Base-by-base conservation (phyloP, 164 flowering plant species). In the Magnolia kwangsiensis region DNA sequence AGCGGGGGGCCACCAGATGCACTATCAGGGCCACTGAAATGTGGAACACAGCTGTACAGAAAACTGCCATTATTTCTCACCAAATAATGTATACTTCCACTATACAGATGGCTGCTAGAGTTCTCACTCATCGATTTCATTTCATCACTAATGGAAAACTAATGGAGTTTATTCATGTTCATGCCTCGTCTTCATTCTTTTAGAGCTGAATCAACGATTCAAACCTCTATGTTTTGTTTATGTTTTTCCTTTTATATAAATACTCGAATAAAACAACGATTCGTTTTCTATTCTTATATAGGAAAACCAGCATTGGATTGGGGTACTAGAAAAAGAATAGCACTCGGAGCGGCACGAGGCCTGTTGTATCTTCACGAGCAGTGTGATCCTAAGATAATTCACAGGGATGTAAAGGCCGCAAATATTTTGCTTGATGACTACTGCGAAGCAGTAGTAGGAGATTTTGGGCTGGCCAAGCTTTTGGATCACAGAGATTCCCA, bases 301-400 rank as follows among this genome's bases (percentile, higher is more conserved):
- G 96, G 84, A 24, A 91, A 90, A 79, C 96, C 96, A 21, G 84
- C 85, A 45, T 79, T 91, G 81, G 96, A 90, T 73, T 91, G 96
- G 98, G 77, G 87, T 64, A 88, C 91, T 4, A 88, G 97, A 83
- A 94, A 94, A 84, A 86, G 88, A 74, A 94, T 94, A 68, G 92
- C 98, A 2, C 72, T 92, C 72, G 97, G 98, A 76, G 93, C 98
- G 20, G 97, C 86, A 16, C 82, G 98, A 70, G 98, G 98, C 49
- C 78, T 94, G 20, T 55, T 94, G 50, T 94, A 94, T 71, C 94
- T 94, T 16, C 98, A 94, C 72, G 98, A 94, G 85, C 97, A 94
- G 50, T 94, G 98, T 79, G 97, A 94, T 79, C 98, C 98, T 4
- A 94, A 94, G 85, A 94, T 94, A 63, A 90, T 92, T 49, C 98